phyloP scores from a whole-genome alignment of 257 asterid genomes.

The Dorcoceras hygrometricum region DNA sequence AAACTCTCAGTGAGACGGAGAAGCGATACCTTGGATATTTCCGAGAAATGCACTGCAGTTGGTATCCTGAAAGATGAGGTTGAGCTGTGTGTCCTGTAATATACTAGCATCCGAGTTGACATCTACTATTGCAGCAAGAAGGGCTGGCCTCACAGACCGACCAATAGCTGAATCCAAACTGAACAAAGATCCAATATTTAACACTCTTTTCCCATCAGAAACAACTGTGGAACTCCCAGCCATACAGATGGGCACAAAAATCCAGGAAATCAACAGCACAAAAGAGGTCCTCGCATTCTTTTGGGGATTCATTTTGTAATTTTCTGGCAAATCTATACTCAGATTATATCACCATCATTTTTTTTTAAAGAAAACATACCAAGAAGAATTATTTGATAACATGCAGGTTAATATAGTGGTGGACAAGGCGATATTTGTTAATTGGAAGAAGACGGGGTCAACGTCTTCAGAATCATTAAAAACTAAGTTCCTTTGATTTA shows the following conservation, averaged over 20 bases:
- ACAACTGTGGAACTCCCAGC: constrained; percentile 32
- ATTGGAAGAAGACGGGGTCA: not conserved
- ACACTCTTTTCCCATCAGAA: constrained; percentile 34
- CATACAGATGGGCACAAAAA: constrained; percentile 36
- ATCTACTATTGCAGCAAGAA: constrained; percentile 70
- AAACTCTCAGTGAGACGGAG: not conserved
- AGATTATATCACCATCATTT: constrained; percentile 31
- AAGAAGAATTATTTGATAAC: not conserved
- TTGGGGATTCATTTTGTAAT: constrained; percentile 28
- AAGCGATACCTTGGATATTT: constrained; percentile 62
- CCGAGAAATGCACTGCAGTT: constrained; percentile 91
- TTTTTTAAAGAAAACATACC: constrained; percentile 20
- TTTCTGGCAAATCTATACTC: constrained; percentile 21
- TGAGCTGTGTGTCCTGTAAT: constrained; percentile 52
- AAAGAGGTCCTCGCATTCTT: constrained; percentile 25
- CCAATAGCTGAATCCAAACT: constrained; percentile 74
- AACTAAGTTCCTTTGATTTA: not conserved
- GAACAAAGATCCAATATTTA: constrained; percentile 77
- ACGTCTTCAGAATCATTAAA: not conserved
- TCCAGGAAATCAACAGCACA: constrained; percentile 32
- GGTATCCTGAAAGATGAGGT: constrained; percentile 70
- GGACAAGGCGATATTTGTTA: not conserved
- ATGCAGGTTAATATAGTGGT: constrained; percentile 2
- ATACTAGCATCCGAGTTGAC: constrained; percentile 61
- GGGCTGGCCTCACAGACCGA: constrained; percentile 67